Evolutionary conservation across 169 alveolate genomes (phyloP), one percentile per base, ranked within the genome.

Genomic region (Plasmodium gallinaceum): DNA sequence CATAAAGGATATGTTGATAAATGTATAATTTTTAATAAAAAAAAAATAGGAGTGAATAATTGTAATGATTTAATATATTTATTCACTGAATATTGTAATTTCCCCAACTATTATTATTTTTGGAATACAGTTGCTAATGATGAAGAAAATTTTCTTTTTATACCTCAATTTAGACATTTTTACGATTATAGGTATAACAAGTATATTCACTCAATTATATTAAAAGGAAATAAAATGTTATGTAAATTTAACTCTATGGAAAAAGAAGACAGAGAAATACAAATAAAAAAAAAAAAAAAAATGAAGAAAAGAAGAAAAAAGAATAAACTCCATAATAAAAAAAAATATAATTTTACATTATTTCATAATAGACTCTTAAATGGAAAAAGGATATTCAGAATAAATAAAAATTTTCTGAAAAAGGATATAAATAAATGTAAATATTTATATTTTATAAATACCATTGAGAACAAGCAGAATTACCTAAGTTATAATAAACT

Each of bases 1-100:
- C 88, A 86, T 20, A 86, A 71, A 64, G 92, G 92, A 10, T 86
- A 86, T 20, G 62, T 74, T 5, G 45, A 86, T 37, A 86, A 16
- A 42, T 10, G 14, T 51, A 69, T 65, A 43, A 7, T 70, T 71
- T 86, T 64, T 70, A 60, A 86, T 14, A 46, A 42, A 4, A 14
- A 16, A 7, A 69, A 58, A 86, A 71, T 71, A n/a, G 9, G n/a
- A 42, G 37, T 60, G n/a, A 42, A 46, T 7, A 37, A 18, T 18
- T 22, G 78, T 9, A 71, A 64, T 24, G 43, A 69, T 22, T 39
- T 86, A 26, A 52, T 86, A 22, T 22, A 57, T 43, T 71, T 86
- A 71, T 60, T 70, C 32, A 86, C 76, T 8, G 57, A 70, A 10
- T 86, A 86, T 61, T 57, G 92, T 45, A 86, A 86, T 26, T 86